Conservation (phyloP, 1,139 yeast species). For the Tardiomyces digboiensis region DNA sequence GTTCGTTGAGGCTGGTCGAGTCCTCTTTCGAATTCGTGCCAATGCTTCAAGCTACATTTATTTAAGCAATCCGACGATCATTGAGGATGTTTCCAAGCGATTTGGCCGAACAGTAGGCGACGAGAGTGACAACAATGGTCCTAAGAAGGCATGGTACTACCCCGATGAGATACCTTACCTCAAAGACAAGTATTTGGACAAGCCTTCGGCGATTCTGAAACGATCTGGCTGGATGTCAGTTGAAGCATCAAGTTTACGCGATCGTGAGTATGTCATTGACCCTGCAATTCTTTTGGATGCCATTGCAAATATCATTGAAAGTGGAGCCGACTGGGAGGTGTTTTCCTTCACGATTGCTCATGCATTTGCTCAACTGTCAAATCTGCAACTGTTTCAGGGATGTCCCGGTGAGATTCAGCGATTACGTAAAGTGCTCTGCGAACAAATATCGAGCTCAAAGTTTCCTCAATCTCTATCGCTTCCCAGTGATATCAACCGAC, state of each 20-base stretch:
- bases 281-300: slow-evolving; percentile 44
- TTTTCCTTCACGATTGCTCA: slow-evolving; percentile 62
- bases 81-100: slow-evolving; percentile 57
- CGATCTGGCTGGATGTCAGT: slow-evolving; percentile 2
- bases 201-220: slow-evolving; percentile 21
- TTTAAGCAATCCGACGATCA: slow-evolving; percentile 48
- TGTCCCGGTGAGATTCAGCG: slow-evolving; percentile 37
- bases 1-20: slow-evolving; percentile 42
- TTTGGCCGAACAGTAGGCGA: slow-evolving; percentile 39
- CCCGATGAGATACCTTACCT: slow-evolving; percentile 49
- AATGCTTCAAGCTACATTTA: slow-evolving; percentile 39
- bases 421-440: slow-evolving; percentile 45
- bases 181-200: slow-evolving; percentile 29
- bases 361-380: slow-evolving; percentile 63
- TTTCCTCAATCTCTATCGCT: slow-evolving; percentile 35
- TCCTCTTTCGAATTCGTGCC: slow-evolving; percentile 46
- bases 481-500: slow-evolving; percentile 40
- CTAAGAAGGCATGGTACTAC: slow-evolving; percentile 39
- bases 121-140: slow-evolving; percentile 13
- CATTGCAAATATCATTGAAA: slow-evolving; percentile 41
- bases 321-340: slow-evolving; percentile 59
- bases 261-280: slow-evolving; percentile 29
- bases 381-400: slow-evolving; percentile 43
- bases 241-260: slow-evolving; percentile 1
- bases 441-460: slow-evolving; percentile 39